Evolutionary conservation across 75 land plant genomes (phyloP), one percentile per base, ranked within the genome.

Genomic region (Selaginella tamariscina): DNA sequence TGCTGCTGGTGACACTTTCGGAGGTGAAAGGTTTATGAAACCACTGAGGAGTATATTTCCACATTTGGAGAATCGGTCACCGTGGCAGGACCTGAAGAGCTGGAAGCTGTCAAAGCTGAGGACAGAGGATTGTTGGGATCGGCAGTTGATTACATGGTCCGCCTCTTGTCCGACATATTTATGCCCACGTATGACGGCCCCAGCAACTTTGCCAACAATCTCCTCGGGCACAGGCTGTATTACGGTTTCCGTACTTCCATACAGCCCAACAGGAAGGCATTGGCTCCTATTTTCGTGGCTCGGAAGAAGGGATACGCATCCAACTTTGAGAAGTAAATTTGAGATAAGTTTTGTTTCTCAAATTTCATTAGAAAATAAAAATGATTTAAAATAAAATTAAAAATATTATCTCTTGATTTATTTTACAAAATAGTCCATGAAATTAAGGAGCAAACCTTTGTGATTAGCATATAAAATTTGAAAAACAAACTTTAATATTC

Each of bases 161-260:
- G 97, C 69, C 84, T 92, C 32, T 87, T 88, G 2, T 74, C 97
- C 26, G 97, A 92, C 66, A 81, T 92, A 31, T 91, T 91, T 70
- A 84, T 91, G 88, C 97, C 97, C 54, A 91, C 97, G 20, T 91
- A 91, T 70, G 97, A 91, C 75, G 97, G 97, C 5, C 97, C 97
- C 29, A 91, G 97, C 82, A 92, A 92, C 76, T 92, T 92, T 68
- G 94, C 94, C 65, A 92, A 92, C 75, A 92, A 92, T 70, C 72
- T 92, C 2, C 74, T 92, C 65, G 97, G 97, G 11, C 97, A 92
- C 67, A 83, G 97, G 27, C 80, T 92, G 8, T 92, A 92, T 69
- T 92, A 83, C 66, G 94, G 95, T 2, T 92, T 92, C 65, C 83
- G 94, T 24, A 82, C 87, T 8, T 78, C 77, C 24, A 74, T 92